phyloP scores from a whole-genome alignment of 1,284 basidiomycete species.

The Cystobasidium slooffiae region DNA sequence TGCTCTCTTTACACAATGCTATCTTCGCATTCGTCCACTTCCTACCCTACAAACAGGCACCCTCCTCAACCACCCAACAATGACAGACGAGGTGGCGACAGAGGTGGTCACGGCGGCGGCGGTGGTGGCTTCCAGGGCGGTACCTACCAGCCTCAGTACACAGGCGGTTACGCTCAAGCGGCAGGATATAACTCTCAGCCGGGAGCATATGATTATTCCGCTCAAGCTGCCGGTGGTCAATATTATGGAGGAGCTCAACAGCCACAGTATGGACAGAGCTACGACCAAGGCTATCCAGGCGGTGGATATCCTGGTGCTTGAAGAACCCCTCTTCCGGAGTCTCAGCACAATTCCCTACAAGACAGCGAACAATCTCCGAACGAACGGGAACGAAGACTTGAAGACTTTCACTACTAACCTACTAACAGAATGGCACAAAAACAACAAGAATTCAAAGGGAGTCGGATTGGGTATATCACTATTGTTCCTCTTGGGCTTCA shows the following conservation, averaged over 20 bases:
- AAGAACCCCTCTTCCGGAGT: background rate
- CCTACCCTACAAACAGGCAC: conserved; percentile 15
- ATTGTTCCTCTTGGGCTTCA: no score
- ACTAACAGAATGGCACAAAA: background rate
- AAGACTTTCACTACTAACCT: background rate
- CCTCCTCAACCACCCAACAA: conserved; percentile 37
- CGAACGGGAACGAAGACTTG: no score
- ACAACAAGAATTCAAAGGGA: background rate
- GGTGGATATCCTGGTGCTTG: conserved; percentile 4
- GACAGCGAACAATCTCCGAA: no score
- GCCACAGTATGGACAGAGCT: conserved; percentile 6
- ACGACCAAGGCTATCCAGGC: conserved; percentile 21
- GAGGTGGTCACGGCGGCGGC: conserved; percentile 5
- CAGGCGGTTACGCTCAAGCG: conserved; percentile 23
- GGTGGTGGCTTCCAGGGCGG: conserved; percentile 20
- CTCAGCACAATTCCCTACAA: no score
- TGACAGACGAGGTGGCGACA: conserved; percentile 9
- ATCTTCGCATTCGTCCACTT: background rate
- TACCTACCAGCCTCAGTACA: conserved; percentile 28
- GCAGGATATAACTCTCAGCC: conserved; percentile 18
- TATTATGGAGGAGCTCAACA: conserved; percentile 13
- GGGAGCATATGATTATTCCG: conserved; percentile 14
- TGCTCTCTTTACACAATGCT: background rate
- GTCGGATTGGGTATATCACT: background rate
- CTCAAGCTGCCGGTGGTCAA: conserved; percentile 17